A percentile compares a stretch with the other conserved stretches of the same genome.
Evolutionary conservation across 2,329 filamentous ascomycete species (phyloP).

Genomic region (Macroventuria anomochaeta): DNA sequence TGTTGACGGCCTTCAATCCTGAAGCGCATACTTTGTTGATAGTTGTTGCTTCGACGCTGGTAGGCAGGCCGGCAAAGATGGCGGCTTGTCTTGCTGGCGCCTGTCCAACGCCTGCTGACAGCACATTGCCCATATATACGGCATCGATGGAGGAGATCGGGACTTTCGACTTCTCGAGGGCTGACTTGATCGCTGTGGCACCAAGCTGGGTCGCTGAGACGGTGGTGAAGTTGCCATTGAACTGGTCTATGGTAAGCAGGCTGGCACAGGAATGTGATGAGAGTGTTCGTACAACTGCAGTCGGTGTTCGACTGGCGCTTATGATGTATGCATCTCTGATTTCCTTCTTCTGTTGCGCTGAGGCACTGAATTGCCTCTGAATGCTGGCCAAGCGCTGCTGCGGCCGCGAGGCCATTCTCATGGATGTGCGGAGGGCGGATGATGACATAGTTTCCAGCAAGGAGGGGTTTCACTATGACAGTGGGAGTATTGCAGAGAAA

Average conservation of each 20-base stretch:
- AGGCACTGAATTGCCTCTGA: slow-evolving; percentile 48
- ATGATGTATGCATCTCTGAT: slow-evolving; percentile 93
- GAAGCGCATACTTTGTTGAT: slow-evolving; percentile 99
- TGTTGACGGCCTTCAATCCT: slow-evolving; percentile 86
- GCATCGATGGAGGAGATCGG: slow-evolving; percentile 82
- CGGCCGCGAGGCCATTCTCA: slow-evolving; percentile 46
- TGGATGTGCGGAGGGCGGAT: slow-evolving; percentile 39
- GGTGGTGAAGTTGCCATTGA: slow-evolving; percentile 88
- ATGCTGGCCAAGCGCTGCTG: slow-evolving; percentile 47
- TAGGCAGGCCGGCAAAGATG: slow-evolving; percentile 84
- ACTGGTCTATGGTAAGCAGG: slow-evolving; percentile 61
- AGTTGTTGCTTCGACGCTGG: slow-evolving; percentile 84
- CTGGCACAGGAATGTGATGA: neutral
- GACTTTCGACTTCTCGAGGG: slow-evolving; percentile 83
- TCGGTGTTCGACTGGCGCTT: slow-evolving; percentile 87
- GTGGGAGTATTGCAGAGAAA: slow-evolving; percentile 17
- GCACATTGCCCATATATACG: slow-evolving; percentile 97
- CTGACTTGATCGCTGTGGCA: slow-evolving; percentile 89
- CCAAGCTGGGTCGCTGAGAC: slow-evolving; percentile 88
- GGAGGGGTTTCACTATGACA: neutral
- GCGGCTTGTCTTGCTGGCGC: slow-evolving; percentile 89
- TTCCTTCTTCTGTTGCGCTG: slow-evolving; percentile 59
- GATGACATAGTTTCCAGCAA: slow-evolving; percentile 36
- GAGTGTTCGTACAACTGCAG: slow-evolving; percentile 70
- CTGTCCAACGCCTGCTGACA: slow-evolving; percentile 84